phyloP scores from a whole-genome alignment of 2,329 filamentous ascomycete species.

The Nannizziopsis arthrosporioides region DNA sequence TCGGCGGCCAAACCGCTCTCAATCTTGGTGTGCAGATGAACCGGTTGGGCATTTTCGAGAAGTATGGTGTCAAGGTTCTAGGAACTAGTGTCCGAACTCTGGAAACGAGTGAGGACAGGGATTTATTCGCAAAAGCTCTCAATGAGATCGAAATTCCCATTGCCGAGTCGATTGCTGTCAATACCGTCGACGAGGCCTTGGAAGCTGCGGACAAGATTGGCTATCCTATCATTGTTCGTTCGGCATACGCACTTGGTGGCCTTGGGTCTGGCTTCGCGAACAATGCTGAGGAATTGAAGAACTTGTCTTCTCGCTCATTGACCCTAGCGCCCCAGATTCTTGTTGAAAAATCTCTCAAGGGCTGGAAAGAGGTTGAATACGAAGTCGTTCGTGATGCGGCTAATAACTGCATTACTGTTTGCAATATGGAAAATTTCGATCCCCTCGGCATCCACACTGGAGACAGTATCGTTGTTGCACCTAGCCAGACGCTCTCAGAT shows the following conservation, averaged over 20 bases:
- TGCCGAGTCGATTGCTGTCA: conserved; percentile 86
- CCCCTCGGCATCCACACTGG: conserved; percentile 95
- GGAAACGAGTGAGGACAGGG: conserved; percentile 89
- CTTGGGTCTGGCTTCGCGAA: conserved; percentile 92
- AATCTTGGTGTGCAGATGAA: conserved; percentile 97
- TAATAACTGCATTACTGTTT: conserved; percentile 98
- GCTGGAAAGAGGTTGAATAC: conserved; percentile 99
- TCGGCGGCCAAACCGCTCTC: conserved; percentile 92
- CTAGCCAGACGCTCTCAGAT: conserved; percentile 90
- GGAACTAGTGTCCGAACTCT: conserved; percentile 91
- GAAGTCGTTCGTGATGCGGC: conserved; percentile 93
- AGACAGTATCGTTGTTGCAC: conserved; percentile 96
- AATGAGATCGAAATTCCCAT: conserved; percentile 98
- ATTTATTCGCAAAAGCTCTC: conserved; percentile 87
- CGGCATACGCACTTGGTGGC: conserved; percentile 90
- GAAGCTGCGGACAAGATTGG: conserved; percentile 76
- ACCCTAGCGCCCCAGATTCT: conserved; percentile 92
- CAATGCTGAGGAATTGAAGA: conserved; percentile 83
- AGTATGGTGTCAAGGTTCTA: conserved; percentile 88
- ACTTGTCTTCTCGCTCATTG: conserved; percentile 83
- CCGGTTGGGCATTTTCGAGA: conserved; percentile 86
- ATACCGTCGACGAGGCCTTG: conserved; percentile 82
- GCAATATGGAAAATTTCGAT: conserved; percentile 99
- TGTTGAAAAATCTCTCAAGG: conserved; percentile 96
- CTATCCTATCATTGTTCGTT: conserved; percentile 96